Conservation (phyloP, 805 yeast species). For the Metschnikowia kofuensis region DNA sequence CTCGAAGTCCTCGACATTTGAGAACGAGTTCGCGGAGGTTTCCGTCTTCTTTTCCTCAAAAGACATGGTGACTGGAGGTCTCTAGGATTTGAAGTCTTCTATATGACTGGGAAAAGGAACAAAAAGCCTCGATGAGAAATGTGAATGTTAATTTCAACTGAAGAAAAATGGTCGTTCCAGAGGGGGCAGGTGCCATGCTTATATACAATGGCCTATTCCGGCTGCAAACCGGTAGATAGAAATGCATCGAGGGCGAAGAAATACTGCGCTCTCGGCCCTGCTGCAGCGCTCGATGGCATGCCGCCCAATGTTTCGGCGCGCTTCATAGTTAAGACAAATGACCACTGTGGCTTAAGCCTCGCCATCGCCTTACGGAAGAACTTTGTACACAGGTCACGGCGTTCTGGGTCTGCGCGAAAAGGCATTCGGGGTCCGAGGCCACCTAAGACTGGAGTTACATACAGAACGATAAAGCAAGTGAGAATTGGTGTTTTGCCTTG, state of each 20-base stretch:
- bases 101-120: not conserved
- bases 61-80: not conserved
- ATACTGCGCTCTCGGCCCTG: not conserved
- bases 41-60: constrained; percentile 15
- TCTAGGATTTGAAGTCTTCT: not conserved
- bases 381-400: constrained; percentile 6
- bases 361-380: not conserved
- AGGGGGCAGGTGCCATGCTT: not conserved
- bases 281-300: constrained; percentile 1
- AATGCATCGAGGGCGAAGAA: not conserved
- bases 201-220: constrained; percentile 4
- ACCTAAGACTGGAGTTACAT: not conserved
- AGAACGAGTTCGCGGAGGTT: constrained; percentile 4
- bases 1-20: constrained; percentile 14
- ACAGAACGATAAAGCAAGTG: constrained; percentile 2
- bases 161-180: not conserved
- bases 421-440: constrained; percentile 3
- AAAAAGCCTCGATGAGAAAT: not conserved
- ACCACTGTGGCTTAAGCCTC: constrained; percentile 7
- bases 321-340: not conserved
- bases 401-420: constrained; percentile 5
- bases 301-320: not conserved
- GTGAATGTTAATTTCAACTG: not conserved
- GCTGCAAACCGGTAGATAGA: constrained; percentile 10
- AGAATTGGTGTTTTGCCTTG: not conserved